A percentile compares a stretch with the other conserved stretches of the same genome.
Evolutionary conservation across 768 basidiomycete genomes (phyloP).

Genomic region (Megacollybia marginata): DNA sequence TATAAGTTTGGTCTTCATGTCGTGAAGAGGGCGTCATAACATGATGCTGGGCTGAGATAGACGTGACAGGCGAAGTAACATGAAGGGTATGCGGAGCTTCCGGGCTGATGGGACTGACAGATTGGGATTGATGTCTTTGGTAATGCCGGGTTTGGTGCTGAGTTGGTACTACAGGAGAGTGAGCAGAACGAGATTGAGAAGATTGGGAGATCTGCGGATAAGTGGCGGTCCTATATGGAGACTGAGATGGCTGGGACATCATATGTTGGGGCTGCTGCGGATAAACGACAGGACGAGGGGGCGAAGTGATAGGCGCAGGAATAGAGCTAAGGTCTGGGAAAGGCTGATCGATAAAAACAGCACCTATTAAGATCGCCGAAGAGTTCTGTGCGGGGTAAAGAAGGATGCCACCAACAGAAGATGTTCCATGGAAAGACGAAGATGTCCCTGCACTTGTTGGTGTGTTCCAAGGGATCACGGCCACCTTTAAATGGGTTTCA

Average conservation of each 20-base stretch:
- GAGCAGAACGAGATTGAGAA: neutral
- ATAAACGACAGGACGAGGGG: neutral
- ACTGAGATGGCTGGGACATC: neutral
- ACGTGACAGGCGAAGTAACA: neutral
- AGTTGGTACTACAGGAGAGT: neutral
- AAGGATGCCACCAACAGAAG: conserved; percentile 37
- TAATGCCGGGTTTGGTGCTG: neutral
- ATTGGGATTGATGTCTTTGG: neutral
- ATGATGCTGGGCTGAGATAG: neutral
- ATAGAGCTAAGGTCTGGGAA: conserved; percentile 40
- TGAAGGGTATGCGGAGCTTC: neutral
- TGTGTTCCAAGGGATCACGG: conserved; percentile 43
- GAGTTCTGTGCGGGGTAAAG: conserved; percentile 47
- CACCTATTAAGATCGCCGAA: conserved; percentile 43
- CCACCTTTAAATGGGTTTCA: conserved; percentile 29
- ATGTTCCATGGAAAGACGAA: neutral
- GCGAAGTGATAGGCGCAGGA: conserved; percentile 9
- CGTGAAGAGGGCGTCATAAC: neutral
- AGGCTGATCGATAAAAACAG: conserved; percentile 35
- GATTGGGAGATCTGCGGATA: neutral
- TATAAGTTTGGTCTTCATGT: neutral
- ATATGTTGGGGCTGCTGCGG: neutral
- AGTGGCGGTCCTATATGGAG: neutral
- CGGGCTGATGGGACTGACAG: neutral
- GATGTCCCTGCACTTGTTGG: conserved; percentile 2